Evolutionary conservation across 139 green algal genomes (phyloP).

Genomic region (Coelastrella sp.): DNA sequence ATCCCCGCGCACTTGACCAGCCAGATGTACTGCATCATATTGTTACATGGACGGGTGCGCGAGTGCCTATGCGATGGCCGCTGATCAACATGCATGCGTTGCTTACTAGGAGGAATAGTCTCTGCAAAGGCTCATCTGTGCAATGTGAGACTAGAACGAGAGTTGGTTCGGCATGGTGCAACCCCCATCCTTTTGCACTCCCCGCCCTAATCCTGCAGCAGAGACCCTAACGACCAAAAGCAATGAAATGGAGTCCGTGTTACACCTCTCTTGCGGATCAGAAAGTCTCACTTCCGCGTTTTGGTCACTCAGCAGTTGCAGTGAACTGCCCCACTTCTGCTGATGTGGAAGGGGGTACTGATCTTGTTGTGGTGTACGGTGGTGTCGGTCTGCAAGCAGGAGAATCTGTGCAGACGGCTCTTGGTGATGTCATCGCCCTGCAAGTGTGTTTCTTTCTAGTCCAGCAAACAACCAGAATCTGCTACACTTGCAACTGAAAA

Average conservation of each 20-base stretch:
- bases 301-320: slow-evolving; percentile 52
- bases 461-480: no score
- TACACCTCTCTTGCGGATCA: slow-evolving; percentile 26
- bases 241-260: slow-evolving; percentile 31
- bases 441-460: no score
- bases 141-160: no score
- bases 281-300: slow-evolving; percentile 29
- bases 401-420: slow-evolving; percentile 43
- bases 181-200: no score
- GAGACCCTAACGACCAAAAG: background rate
- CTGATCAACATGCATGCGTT: no score
- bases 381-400: slow-evolving; percentile 37
- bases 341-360: slow-evolving; percentile 39
- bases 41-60: background rate
- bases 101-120: no score
- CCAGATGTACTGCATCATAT: background rate
- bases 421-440: slow-evolving; percentile 55
- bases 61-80: no score
- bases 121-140: no score
- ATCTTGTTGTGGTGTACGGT: slow-evolving; percentile 59
- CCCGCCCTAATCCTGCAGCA: no score
- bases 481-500: no score
- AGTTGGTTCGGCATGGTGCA: no score
- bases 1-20: background rate
- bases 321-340: background rate